Evolutionary conservation across 176 grass and related monocot species (phyloP), one percentile per base, ranked within the genome.

Genomic region (Dactylis glomerata): DNA sequence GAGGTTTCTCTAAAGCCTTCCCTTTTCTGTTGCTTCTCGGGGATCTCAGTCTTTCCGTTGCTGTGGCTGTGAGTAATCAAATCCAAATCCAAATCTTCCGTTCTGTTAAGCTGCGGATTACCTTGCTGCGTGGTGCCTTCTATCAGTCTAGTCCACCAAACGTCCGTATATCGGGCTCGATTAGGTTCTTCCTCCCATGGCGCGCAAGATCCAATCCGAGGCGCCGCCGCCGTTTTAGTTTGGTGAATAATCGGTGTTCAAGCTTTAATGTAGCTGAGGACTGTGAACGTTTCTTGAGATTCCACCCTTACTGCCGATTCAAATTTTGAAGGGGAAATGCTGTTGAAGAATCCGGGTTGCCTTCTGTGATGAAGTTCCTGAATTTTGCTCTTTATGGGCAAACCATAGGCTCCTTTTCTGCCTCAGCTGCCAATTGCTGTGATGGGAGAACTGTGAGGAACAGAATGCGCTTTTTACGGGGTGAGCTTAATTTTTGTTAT

Each of bases 151-250:
- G 6, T 6, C 27, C 8, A 1, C 45, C 9, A 0, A 12, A 32
- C 26, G 2, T 30, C 26, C 45, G 8, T 75, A 0, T 31, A 20
- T 51, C 45, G 3, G 27, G 45, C 22, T 31, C 71, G 71, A 51
- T 51, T 75, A 22, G 71, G 45, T 51, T 51, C 14, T 22, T 13
- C 19, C 36, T n/a, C 36, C n/a, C 0, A 20, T 20, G 37, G 34
- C 9, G 70, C 71, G 44, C 71, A 32, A 75, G 71, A 75, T 75
- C 71, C 71, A 75, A 31, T 12, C 71, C 71, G 46, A 33, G 45
- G 44, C 8, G 45, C 45, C 3, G 26, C 71, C 71, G 16, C 42
- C 45, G 9, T 80, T 80, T 76, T 65, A 3, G 46, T 80, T 80
- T 65, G 11, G 2, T 19, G 26, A 10, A n/a, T 14, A 9, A 1